Evolutionary conservation across 2,329 filamentous ascomycete genomes (phyloP), one percentile per base, ranked within the genome.

Genomic region (Penicillium psychrosexuale): DNA sequence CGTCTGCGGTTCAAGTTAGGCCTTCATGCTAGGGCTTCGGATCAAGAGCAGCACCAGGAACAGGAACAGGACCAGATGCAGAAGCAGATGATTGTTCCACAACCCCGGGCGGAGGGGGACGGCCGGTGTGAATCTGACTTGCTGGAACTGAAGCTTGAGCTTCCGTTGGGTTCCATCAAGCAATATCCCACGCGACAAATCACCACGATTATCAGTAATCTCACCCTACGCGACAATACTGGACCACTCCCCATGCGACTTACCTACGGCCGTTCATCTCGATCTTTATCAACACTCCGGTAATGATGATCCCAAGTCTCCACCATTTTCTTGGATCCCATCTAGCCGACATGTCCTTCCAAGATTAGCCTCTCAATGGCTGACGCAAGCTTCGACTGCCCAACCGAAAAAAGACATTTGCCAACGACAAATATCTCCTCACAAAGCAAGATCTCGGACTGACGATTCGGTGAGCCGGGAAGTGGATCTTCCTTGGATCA

Each of bases 1-100:
- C 61, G 62, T 24, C 53, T 65, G n/a, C 58, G 62, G n/a, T 65
- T 63, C 31, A 62, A 64, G 30, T 57, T 65, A 8, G 62, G 62
- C 8, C 62, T 65, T 48, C 61, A 65, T 56, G 55, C 58, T 7
- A 56, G 60, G 36, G 44, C 56, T 37, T 52, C 56, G 17, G 62
- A 62, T 3, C 61, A 56, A 27, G 51, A 60, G 12, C 55, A 47
- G 34, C 50, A 45, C n/a, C 50, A 42, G n/a, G 15, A 38, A 5
- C 56, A 42, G 30, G 24, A n/a, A 15, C 52, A 48, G 17, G 8
- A 8, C 9, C 54, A 39, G 9, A 39, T 43, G 30, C 44, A 45
- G 30, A 33, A 51, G 19, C 42, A 54, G 30, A 44, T 34, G 7
- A 42, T 27, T 17, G 11, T 19, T 24, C n/a, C 40, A 11, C 47